Percentiles rank a stretch among this genome's conserved stretches.
These are phyloP conservation scores for Aquilaria sinensis DNA, from an alignment of 345 rosid species.

Conservation along the genomic window DNA sequence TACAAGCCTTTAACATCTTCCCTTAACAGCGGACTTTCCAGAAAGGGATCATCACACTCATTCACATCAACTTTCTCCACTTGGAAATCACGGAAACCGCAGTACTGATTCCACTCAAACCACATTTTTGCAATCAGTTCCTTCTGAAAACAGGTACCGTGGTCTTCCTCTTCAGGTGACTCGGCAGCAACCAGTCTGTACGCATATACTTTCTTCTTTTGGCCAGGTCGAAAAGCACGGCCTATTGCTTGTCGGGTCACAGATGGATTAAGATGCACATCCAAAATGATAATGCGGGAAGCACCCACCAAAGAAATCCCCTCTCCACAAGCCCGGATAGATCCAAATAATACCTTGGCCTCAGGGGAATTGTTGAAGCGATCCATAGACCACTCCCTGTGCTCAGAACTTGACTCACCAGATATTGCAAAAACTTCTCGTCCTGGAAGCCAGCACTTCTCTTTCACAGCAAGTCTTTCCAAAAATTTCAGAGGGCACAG, in stretches of 20 bases:
- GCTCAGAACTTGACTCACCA: conserved; percentile 64
- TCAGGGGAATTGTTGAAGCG: conserved; percentile 63
- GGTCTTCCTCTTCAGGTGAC: conserved; percentile 75
- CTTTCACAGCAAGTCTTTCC: conserved; percentile 43
- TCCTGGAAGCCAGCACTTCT: conserved; percentile 56
- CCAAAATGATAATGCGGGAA: conserved; percentile 69
- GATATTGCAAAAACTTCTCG: conserved; percentile 67
- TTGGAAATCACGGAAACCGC: conserved; percentile 46
- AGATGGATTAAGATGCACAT: conserved; percentile 89
- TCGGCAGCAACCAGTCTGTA: conserved; percentile 73
- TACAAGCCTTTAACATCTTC: conserved; percentile 59
- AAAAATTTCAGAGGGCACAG: conserved; percentile 62
- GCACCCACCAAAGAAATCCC: conserved; percentile 97
- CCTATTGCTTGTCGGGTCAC: conserved; percentile 96
- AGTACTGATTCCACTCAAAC: conserved; percentile 86
- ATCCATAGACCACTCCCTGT: conserved; percentile 76
- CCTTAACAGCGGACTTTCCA: conserved; percentile 49
- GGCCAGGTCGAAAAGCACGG: conserved; percentile 86
- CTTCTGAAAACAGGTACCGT: conserved; percentile 55
- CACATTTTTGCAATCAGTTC: conserved; percentile 83
- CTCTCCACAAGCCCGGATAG: conserved; percentile 92
- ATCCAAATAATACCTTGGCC: conserved; percentile 82
- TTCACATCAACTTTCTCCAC: conserved; percentile 40
- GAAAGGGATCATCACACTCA: conserved; percentile 52
- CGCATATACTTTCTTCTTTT: conserved; percentile 63